phyloP scores from a whole-genome alignment of 164 flowering plant species.

The Brasenia schreberi region DNA sequence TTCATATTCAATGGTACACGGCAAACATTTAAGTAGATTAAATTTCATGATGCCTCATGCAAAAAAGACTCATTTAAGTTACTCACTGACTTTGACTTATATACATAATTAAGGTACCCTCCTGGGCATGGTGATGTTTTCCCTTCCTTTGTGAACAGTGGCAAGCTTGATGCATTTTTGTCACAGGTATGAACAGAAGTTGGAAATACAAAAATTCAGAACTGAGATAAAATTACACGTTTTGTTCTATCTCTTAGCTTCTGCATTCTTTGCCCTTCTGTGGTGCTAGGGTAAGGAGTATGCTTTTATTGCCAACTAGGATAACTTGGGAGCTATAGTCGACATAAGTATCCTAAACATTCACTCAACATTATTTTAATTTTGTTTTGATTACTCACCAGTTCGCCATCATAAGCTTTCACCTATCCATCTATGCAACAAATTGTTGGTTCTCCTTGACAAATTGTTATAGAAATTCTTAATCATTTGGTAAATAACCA shows the following conservation, averaged over 20 bases:
- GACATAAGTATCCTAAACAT: constrained; percentile 85
- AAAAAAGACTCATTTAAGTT: too few species aligned
- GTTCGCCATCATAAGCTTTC: neutral
- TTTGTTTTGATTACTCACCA: neutral
- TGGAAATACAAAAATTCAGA: too few species aligned
- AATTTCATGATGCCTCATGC: too few species aligned
- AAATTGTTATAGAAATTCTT: constrained; percentile 54
- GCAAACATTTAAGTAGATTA: too few species aligned
- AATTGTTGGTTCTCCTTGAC: constrained; percentile 31
- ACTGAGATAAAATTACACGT: neutral
- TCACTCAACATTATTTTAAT: neutral
- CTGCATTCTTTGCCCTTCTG: neutral
- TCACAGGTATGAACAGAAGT: constrained; percentile 45
- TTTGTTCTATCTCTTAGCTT: neutral
- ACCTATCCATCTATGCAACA: neutral
- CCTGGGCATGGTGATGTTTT: constrained; percentile 98
- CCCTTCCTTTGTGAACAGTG: constrained; percentile 87
- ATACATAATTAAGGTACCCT: constrained; percentile 56
- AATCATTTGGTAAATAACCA: constrained; percentile 72
- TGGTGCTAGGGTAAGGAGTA: constrained; percentile 87
- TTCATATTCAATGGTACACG: too few species aligned
- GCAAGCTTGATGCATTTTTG: constrained; percentile 74
- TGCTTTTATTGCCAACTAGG: constrained; percentile 89
- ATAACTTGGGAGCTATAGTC: constrained; percentile 94
- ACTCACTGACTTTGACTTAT: neutral